Evolutionary conservation across 257 asterid genomes (phyloP).

Genomic region (Salvia hispanica): DNA sequence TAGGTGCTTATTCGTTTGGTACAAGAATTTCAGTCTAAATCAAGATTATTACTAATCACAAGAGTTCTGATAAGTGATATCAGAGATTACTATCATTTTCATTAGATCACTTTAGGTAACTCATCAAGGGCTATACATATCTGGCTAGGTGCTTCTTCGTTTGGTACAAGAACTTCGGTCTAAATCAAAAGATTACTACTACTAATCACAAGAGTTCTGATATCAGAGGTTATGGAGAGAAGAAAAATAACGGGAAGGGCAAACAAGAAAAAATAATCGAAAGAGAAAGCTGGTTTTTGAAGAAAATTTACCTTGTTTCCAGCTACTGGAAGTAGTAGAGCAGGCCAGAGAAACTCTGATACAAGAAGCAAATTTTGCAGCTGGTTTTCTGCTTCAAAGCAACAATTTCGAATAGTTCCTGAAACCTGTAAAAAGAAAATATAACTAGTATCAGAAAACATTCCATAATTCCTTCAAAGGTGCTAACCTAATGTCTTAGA

Average conservation of each 20-base stretch:
- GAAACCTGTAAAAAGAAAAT: constrained; percentile 55
- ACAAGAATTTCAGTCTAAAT: neutral
- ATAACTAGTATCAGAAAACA: neutral
- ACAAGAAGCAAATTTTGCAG: constrained; percentile 77
- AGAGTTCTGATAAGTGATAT: neutral
- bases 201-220: neutral
- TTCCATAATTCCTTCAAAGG: constrained; percentile 10
- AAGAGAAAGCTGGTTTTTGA: constrained; percentile 3
- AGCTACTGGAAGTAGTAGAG: constrained; percentile 89
- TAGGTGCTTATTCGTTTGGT: neutral
- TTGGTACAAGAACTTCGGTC: neutral
- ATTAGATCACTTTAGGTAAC: neutral
- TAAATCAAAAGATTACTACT: neutral
- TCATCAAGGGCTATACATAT: too few species aligned
- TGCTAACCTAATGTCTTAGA: neutral
- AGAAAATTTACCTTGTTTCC: constrained; percentile 75
- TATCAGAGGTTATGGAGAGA: constrained; percentile 1
- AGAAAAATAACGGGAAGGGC: neutral
- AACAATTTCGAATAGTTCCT: constrained; percentile 96
- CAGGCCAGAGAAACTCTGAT: constrained; percentile 97
- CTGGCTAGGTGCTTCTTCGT: neutral
- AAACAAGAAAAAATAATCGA: neutral
- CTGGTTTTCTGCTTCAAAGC: constrained; percentile 90
- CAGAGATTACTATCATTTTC: neutral
- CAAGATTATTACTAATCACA: neutral